phyloP scores from a whole-genome alignment of 176 grass and related monocot genomes.

The Puccinellia tenuiflora region DNA sequence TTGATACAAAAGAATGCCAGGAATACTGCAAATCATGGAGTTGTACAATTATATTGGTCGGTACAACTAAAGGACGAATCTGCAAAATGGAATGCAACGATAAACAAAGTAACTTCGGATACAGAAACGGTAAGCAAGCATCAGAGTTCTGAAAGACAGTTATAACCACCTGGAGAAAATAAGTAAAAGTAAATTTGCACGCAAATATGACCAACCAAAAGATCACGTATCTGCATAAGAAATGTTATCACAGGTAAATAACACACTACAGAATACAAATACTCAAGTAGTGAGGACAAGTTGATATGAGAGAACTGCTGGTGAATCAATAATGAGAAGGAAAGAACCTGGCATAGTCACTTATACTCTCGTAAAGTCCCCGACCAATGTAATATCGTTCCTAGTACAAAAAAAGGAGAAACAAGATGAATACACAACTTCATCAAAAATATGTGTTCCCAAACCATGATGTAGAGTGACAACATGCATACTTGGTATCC shows the following conservation, averaged over 20 bases:
- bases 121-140: conserved; percentile 8
- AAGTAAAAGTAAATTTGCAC: conserved; percentile 93
- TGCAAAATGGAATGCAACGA: conserved; percentile 33
- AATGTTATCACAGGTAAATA: conserved; percentile 10
- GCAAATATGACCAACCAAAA: conserved; percentile 83
- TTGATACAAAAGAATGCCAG: conserved; percentile 91
- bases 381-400: conserved; percentile 92
- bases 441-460: conserved; percentile 5
- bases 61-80: conserved; percentile 80
- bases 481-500: conserved; percentile 78
- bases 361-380: conserved; percentile 81
- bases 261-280: background rate
- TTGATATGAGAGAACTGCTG: background rate
- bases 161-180: conserved; percentile 87
- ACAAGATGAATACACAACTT: conserved; percentile 15
- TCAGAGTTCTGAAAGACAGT: conserved; percentile 6
- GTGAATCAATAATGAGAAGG: background rate
- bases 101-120: background rate
- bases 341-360: conserved; percentile 73
- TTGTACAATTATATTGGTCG: conserved; percentile 69
- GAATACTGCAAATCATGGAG: conserved; percentile 68
- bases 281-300: background rate
- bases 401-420: conserved; percentile 46
- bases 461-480: background rate
- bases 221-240: conserved; percentile 68